Conservation (phyloP, 441 rosid species). For the Caryocar brasiliense region DNA sequence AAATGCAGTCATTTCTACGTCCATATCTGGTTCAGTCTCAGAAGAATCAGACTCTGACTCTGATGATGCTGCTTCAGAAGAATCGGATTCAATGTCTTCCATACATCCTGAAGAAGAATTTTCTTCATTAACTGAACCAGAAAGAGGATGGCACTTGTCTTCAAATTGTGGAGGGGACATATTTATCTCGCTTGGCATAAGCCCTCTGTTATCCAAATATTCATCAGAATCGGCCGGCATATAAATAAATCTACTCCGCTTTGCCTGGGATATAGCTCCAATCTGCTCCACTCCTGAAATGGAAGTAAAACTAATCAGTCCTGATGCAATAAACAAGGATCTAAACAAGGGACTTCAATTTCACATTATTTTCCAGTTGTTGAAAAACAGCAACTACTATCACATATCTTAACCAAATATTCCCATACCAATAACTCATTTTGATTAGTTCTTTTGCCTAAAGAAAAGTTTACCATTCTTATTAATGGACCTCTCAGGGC, state of each 20-base stretch:
- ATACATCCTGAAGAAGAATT: slow-evolving; percentile 42
- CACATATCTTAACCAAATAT: slow-evolving; percentile 15
- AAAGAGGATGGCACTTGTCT: slow-evolving; percentile 31
- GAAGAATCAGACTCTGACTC: slow-evolving; percentile 75
- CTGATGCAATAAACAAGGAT: slow-evolving; percentile 13
- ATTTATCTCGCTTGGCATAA: slow-evolving; percentile 28
- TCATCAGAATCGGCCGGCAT: slow-evolving; percentile 40
- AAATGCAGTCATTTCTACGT: slow-evolving; percentile 42
- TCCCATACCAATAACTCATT: slow-evolving; percentile 7
- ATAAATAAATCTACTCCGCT: slow-evolving; percentile 49
- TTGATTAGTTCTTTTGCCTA: slow-evolving; percentile 10
- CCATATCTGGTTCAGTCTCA: slow-evolving; percentile 69
- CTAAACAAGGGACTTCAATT: slow-evolving; percentile 10
- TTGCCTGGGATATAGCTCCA: slow-evolving; percentile 39
- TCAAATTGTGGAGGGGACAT: slow-evolving; percentile 34
- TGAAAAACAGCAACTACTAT: slow-evolving; percentile 10
- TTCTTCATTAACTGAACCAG: slow-evolving; percentile 34
- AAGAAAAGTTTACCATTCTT: slow-evolving; percentile 44
- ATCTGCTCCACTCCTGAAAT: slow-evolving; percentile 49
- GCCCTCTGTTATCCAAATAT: slow-evolving; percentile 47
- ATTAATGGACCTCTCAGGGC: slow-evolving; percentile 34
- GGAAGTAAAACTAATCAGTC: slow-evolving; percentile 20
- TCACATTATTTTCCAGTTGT: slow-evolving; percentile 10
- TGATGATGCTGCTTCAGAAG: slow-evolving; percentile 36
- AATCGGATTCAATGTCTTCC: slow-evolving; percentile 47